Conservation (phyloP, 495 filamentous ascomycete genomes). For the Bathelium albidoporum region DNA sequence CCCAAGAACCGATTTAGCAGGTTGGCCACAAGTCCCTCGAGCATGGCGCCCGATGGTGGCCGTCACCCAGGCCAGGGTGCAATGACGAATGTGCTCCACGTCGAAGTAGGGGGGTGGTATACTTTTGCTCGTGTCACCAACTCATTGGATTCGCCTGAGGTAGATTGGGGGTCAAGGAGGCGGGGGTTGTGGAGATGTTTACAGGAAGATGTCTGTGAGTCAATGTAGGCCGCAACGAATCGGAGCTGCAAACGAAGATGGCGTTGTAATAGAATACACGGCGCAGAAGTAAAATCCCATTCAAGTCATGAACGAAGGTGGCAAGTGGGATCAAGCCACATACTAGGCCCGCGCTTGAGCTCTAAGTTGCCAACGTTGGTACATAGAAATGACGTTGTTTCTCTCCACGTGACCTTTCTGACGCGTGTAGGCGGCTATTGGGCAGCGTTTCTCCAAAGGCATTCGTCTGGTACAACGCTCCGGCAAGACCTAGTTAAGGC, state of each 20-base stretch:
- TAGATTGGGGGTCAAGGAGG: neutral
- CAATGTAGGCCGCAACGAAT: too few species aligned
- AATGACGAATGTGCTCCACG: neutral
- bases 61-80: slow-evolving; percentile 26
- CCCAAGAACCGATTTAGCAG: slow-evolving; percentile 97
- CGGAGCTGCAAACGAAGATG: too few species aligned
- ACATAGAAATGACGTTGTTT: neutral
- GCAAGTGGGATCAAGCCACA: neutral
- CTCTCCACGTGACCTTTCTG: neutral
- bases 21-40: slow-evolving; percentile 66
- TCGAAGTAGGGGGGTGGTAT: neutral
- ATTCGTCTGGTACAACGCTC: neutral
- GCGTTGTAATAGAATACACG: too few species aligned
- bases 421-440: neutral
- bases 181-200: too few species aligned
- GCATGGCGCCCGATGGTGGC: slow-evolving; percentile 42
- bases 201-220: too few species aligned
- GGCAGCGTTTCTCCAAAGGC: neutral
- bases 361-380: neutral
- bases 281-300: neutral
- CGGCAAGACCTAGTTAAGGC: neutral
- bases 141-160: neutral
- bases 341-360: neutral
- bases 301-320: neutral
- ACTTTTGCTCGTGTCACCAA: neutral